Conservation (phyloP, 768 basidiomycete genomes). For the Arthromyces matolae region DNA sequence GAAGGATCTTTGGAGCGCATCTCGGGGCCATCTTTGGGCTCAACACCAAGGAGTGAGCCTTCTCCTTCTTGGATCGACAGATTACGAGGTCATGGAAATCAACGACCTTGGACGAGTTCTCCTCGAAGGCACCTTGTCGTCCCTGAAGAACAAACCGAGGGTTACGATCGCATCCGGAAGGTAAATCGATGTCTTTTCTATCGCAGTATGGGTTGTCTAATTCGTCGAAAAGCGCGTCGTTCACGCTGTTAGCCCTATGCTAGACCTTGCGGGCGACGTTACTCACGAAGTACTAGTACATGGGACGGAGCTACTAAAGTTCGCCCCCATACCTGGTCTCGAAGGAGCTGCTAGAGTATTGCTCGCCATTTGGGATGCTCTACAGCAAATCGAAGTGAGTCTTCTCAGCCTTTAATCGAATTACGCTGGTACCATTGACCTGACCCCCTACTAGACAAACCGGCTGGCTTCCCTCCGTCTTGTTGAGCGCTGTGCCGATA, state of each 20-base stretch:
- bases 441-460: too few relatives aligned
- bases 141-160: constrained; percentile 1
- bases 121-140: not conserved
- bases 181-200: not conserved
- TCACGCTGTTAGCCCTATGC: constrained; percentile 28
- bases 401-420: too few relatives aligned
- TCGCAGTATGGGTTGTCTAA: not conserved
- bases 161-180: constrained; percentile 1
- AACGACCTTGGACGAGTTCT: constrained; percentile 1
- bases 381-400: constrained; percentile 59
- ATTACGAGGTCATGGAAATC: not conserved
- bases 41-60: not conserved
- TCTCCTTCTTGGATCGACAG: not conserved
- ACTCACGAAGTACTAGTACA: constrained; percentile 33
- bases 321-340: constrained; percentile 51
- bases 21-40: not conserved
- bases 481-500: constrained; percentile 66
- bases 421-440: too few relatives aligned
- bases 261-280: constrained; percentile 33
- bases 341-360: constrained; percentile 47
- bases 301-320: constrained; percentile 34
- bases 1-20: constrained; percentile 4
- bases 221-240: constrained; percentile 36
- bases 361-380: constrained; percentile 59
- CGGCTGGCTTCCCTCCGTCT: constrained; percentile 66